Evolutionary conservation across 106 monocot genomes (phyloP), one percentile per base, ranked within the genome.

Genomic region (Chionographis japonica): DNA sequence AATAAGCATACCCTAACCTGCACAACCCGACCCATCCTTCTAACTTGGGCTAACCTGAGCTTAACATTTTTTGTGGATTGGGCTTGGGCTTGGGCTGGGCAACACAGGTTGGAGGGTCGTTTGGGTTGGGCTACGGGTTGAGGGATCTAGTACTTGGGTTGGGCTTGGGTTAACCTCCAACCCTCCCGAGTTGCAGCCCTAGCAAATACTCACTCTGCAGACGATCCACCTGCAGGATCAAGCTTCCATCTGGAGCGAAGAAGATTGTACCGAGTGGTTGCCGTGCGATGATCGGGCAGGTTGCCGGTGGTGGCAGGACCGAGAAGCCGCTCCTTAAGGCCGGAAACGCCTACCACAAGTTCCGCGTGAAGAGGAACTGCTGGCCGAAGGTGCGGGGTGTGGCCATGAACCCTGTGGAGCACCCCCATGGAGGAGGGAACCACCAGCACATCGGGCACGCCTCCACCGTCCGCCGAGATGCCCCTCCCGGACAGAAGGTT

Each of bases 361-460:
- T 43, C 50, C 52, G 72, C 0, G 72, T 78, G 38, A 78, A 78
- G 78, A 43, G 72, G 61, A 78, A 78, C 55, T 67, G 67, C 36
- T 78, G 72, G 78, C 67, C 72, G 0, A 78, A 78, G 67, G 78
- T 78, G 3, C 59, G 72, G 7, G 78, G 72, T 55, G 78, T 78
- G 7, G 72, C 78, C n/a, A 78, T 72, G 78, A 78, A 72, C 61
- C 78, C 72, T 40, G 78, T 72, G 36, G 75, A 67, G 41, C 78
- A 78, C 67, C 73, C 73, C 46, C 79, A 79, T 36, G 79, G 79
- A 55, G 79, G 79, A 68, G 79, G 79, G 43, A 79, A 79, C 68
- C 79, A 79, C 58, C 73, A 73, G 62, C 73, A 74, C n/a, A 79
- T 79, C 12, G 79, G 79, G 4, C 72, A 76, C 39, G 69, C 76